A percentile compares a stretch with the other conserved stretches of the same genome.
phyloP scores from a whole-genome alignment of 2,329 filamentous ascomycete species.

The Aspergillus pseudoglaucus region DNA sequence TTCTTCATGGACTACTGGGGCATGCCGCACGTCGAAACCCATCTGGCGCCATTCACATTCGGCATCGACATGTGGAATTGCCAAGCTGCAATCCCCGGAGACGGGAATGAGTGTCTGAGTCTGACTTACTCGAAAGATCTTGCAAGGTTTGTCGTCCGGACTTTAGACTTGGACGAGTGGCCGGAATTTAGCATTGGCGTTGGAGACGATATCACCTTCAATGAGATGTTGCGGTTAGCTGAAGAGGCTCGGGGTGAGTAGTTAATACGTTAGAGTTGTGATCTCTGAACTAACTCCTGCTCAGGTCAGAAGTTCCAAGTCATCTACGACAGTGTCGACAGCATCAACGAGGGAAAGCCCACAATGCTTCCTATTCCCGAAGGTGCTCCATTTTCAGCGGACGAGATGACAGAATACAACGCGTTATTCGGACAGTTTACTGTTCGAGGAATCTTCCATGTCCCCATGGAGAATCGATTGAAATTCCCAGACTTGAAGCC shows the following conservation, averaged over 20 bases:
- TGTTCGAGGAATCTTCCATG: slow-evolving; percentile 21
- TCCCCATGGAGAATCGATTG: slow-evolving; percentile 18
- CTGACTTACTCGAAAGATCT: slow-evolving; percentile 49
- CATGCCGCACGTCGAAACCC: slow-evolving; percentile 30
- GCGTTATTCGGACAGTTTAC: slow-evolving; percentile 22
- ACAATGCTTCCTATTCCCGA: slow-evolving; percentile 26
- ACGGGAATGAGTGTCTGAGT: slow-evolving; percentile 39
- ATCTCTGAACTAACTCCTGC: background rate
- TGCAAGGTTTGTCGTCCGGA: slow-evolving; percentile 39
- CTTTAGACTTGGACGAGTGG: slow-evolving; percentile 42
- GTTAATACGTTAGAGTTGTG: background rate
- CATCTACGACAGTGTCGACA: slow-evolving; percentile 25
- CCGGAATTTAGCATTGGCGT: slow-evolving; percentile 30
- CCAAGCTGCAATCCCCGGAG: slow-evolving; percentile 44
- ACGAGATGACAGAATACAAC: slow-evolving; percentile 21
- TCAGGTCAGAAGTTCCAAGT: slow-evolving; percentile 31
- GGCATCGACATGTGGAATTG: slow-evolving; percentile 41
- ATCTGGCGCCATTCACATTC: slow-evolving; percentile 36
- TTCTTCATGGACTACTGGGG: slow-evolving; percentile 45
- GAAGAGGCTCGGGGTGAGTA: slow-evolving; percentile 37
- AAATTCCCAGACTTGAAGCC: slow-evolving; percentile 19
- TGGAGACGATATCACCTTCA: slow-evolving; percentile 40
- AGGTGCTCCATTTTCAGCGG: slow-evolving; percentile 9
- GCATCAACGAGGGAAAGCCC: slow-evolving; percentile 27
- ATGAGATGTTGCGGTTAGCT: slow-evolving; percentile 39